Evolutionary conservation across 257 asterid genomes (phyloP).

Genomic region (Solanum peruvianum): DNA sequence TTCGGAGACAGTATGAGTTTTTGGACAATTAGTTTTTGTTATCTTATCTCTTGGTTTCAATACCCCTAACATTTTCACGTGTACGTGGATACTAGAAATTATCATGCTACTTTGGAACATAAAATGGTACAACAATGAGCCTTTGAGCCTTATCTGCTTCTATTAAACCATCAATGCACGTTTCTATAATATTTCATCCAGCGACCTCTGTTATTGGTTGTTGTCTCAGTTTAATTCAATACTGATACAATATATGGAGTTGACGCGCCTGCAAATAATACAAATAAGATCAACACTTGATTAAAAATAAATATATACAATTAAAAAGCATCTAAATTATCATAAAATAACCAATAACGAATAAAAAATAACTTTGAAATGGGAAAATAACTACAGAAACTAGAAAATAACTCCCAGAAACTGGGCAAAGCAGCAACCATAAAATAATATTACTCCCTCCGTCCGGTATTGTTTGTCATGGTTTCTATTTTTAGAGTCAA

Average conservation of each 20-base stretch:
- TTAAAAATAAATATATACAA: not conserved
- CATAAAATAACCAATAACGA: not conserved
- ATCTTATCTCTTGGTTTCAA: not conserved
- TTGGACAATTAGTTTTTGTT: not conserved
- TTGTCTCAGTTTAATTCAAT: not conserved
- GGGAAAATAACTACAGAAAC: not conserved
- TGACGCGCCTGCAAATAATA: not conserved
- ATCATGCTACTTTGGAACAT: not conserved
- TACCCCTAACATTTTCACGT: not conserved
- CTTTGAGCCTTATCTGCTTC: not conserved
- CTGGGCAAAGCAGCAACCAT: too few species aligned
- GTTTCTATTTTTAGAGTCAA: too few species aligned
- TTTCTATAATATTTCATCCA: not conserved
- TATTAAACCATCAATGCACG: not conserved
- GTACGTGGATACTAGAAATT: not conserved
- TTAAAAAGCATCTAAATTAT: not conserved
- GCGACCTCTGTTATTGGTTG: not conserved
- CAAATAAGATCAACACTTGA: not conserved
- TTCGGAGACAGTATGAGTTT: not conserved
- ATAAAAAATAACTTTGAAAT: not conserved
- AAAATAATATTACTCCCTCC: too few species aligned
- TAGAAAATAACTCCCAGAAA: not conserved
- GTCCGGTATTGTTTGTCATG: too few species aligned
- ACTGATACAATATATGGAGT: not conserved
- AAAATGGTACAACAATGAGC: not conserved